Conservation (phyloP, 2,329 filamentous ascomycete species). For the Paraphoma sp. region DNA sequence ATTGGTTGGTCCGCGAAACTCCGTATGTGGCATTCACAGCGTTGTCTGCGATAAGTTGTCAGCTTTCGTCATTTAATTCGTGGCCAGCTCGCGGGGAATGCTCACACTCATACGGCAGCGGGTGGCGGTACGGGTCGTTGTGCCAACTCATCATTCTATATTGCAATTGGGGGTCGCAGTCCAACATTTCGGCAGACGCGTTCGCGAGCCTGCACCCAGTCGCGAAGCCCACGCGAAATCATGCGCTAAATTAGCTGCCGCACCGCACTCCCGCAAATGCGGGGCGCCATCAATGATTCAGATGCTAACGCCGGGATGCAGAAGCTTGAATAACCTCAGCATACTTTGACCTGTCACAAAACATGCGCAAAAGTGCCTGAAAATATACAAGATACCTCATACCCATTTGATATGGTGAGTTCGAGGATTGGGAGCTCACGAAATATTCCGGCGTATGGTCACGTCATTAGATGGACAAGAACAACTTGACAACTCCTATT, state of each 20-base stretch:
- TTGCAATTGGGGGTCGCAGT: not conserved
- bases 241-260: conserved; percentile 14
- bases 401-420: too few relatives aligned
- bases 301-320: too few relatives aligned
- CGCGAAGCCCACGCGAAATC: conserved; percentile 13
- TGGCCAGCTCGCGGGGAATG: not conserved
- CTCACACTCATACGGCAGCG: conserved; percentile 1
- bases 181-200: not conserved
- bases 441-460: not conserved
- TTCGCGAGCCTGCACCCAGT: conserved; percentile 4
- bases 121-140: conserved; percentile 2
- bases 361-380: too few relatives aligned
- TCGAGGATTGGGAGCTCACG: not conserved
- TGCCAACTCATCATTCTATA: not conserved
- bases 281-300: too few relatives aligned
- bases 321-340: too few relatives aligned
- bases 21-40: not conserved
- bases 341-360: too few relatives aligned
- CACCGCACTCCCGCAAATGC: not conserved
- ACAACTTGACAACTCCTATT: too few relatives aligned
- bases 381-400: too few relatives aligned
- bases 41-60: not conserved
- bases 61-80: not conserved
- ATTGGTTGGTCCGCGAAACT: not conserved
- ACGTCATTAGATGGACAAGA: not conserved